phyloP scores from a whole-genome alignment of 2,329 filamentous ascomycete genomes.

The Hypomyces rosellus region DNA sequence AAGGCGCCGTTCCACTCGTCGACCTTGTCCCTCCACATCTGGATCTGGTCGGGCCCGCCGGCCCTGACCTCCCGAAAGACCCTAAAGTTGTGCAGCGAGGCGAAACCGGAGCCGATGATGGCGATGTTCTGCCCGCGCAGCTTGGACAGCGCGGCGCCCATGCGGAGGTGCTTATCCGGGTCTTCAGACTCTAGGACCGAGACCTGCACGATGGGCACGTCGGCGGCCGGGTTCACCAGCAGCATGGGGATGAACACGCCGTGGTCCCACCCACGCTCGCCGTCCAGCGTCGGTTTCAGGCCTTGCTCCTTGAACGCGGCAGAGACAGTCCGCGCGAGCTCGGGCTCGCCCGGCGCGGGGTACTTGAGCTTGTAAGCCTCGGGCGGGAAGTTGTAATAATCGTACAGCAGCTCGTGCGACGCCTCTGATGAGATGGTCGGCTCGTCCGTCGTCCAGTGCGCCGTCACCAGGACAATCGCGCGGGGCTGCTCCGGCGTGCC shows the following conservation, averaged over 20 bases:
- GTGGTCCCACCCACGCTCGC: constrained; percentile 48
- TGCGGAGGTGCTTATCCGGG: constrained; percentile 40
- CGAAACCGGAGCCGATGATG: constrained; percentile 54
- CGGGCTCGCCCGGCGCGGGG: constrained; percentile 48
- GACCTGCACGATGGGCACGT: constrained; percentile 50
- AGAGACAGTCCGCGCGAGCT: constrained; percentile 43
- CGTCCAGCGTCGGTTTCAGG: constrained; percentile 34
- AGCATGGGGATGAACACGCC: constrained; percentile 54
- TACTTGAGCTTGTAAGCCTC: constrained; percentile 52
- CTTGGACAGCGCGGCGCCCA: constrained; percentile 45
- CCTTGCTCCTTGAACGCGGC: constrained; percentile 41
- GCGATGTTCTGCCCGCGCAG: constrained; percentile 50
- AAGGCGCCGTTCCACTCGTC: constrained; percentile 42
- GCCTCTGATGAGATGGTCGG: constrained; percentile 46
- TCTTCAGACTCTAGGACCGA: constrained; percentile 49
- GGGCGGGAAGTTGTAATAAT: constrained; percentile 54
- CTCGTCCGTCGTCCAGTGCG: constrained; percentile 47
- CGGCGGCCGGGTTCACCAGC: constrained; percentile 46
- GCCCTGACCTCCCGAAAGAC: constrained; percentile 35
- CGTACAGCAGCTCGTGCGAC: constrained; percentile 46
- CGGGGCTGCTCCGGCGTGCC: constrained; percentile 41
- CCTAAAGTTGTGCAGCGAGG: constrained; percentile 50
- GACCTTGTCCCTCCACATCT: constrained; percentile 22
- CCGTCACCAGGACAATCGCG: constrained; percentile 52
- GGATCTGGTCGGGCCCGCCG: constrained; percentile 16